Conservation (phyloP, 305 asterid species). For the Andrographis paniculata region DNA sequence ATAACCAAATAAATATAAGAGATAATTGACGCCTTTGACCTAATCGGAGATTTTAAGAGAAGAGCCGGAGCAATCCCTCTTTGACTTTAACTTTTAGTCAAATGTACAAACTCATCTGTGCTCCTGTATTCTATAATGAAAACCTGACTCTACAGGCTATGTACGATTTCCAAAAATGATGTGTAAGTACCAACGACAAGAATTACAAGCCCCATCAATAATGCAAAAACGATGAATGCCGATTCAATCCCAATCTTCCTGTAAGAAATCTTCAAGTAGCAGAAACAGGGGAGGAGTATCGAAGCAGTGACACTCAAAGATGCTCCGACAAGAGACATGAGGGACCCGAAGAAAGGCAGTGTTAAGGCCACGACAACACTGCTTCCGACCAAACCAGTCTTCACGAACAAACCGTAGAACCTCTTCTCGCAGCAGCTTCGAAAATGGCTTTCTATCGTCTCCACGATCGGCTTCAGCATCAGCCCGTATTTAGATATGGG, state of each 20-base stretch:
- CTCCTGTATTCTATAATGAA: too few species aligned
- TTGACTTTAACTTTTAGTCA: too few species aligned
- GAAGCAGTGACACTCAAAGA: conserved; percentile 59
- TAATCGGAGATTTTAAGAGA: too few species aligned
- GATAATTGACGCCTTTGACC: too few species aligned
- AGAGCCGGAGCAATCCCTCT: too few species aligned
- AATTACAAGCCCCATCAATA: conserved; percentile 38
- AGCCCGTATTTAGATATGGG: conserved; percentile 43
- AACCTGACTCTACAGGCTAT: too few species aligned
- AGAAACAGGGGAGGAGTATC: conserved; percentile 52
- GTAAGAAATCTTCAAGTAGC: conserved; percentile 67
- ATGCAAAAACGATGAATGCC: conserved; percentile 31
- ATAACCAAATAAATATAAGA: too few species aligned
- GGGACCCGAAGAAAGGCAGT: conserved; percentile 47
- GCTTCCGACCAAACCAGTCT: conserved; percentile 38
- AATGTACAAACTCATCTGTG: too few species aligned
- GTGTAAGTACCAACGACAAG: conserved; percentile 55
- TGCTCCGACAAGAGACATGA: conserved; percentile 88
- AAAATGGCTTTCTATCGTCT: conserved; percentile 27
- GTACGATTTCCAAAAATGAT: conserved; percentile 49
- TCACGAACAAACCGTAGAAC: neutral
- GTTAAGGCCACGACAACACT: conserved; percentile 43
- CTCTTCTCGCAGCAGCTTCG: neutral
- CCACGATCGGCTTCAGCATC: conserved; percentile 38
- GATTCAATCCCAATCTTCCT: conserved; percentile 30